A percentile compares a stretch with the other conserved stretches of the same genome.
phyloP scores from a whole-genome alignment of 441 rosid species.

The Brassica balearica region DNA sequence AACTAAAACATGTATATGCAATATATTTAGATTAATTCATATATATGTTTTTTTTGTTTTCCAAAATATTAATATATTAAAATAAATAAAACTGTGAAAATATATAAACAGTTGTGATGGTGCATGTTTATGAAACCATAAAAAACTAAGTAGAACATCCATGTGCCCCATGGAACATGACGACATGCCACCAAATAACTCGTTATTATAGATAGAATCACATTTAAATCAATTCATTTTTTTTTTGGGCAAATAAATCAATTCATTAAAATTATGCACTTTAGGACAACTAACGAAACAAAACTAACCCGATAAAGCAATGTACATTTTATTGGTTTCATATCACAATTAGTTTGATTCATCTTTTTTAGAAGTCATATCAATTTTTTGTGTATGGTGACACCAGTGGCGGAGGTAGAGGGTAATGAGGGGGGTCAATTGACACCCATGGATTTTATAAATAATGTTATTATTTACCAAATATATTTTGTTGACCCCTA shows the following conservation, averaged over 20 bases:
- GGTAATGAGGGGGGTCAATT: too few species aligned
- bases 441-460: too few species aligned
- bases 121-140: neutral
- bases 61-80: neutral
- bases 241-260: too few species aligned
- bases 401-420: too few species aligned
- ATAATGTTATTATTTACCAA: too few species aligned
- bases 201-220: neutral
- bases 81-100: neutral
- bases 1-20: neutral
- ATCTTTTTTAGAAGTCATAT: too few species aligned
- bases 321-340: neutral
- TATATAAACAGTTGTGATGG: slow-evolving; percentile 19
- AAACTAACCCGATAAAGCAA: neutral
- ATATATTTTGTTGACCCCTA: too few species aligned
- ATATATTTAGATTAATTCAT: neutral
- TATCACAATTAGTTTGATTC: too few species aligned
- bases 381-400: too few species aligned
- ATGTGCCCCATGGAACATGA: slow-evolving; percentile 34
- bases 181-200: slow-evolving; percentile 27
- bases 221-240: neutral
- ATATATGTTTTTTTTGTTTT: neutral
- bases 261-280: neutral
- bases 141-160: neutral
- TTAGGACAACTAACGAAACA: neutral